These are phyloP conservation scores for Solanum pennellii DNA, from an alignment of 257 asterid genomes.

Conservation along the genomic window DNA sequence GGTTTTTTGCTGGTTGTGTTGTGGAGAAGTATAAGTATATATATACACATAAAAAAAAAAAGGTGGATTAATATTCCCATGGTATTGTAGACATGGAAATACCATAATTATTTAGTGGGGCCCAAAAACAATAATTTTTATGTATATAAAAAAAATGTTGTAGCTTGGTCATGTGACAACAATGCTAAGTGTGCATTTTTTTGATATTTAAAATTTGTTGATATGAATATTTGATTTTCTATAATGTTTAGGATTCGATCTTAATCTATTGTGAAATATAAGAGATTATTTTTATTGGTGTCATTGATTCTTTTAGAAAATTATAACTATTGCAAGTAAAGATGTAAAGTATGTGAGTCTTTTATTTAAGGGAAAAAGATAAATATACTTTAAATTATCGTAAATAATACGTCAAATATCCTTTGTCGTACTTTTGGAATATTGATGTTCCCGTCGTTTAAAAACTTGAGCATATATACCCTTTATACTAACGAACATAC, in stretches of 20 bases:
- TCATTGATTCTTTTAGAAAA: not conserved
- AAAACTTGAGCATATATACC: too few relatives aligned
- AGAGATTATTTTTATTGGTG: not conserved
- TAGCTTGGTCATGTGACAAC: not conserved
- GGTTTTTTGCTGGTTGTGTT: not conserved
- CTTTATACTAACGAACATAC: too few relatives aligned
- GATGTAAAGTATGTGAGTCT: not conserved
- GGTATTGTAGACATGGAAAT: not conserved
- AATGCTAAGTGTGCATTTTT: not conserved
- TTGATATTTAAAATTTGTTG: not conserved
- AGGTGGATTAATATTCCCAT: not conserved
- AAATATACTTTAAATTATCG: too few relatives aligned
- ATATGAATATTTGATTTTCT: not conserved
- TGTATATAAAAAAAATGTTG: not conserved
- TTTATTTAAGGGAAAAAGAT: not conserved
- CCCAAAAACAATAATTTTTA: not conserved
- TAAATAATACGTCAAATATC: too few relatives aligned
- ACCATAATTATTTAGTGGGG: not conserved
- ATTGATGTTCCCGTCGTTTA: too few relatives aligned
- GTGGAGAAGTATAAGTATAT: not conserved
- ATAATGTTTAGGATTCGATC: not conserved
- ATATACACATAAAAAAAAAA: not conserved
- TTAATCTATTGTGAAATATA: not conserved
- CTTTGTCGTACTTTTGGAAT: too few relatives aligned
- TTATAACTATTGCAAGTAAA: not conserved